Evolutionary conservation across 2,329 filamentous ascomycete species (phyloP), one percentile per base, ranked within the genome.

Genomic region (Sphaerulina musiva): DNA sequence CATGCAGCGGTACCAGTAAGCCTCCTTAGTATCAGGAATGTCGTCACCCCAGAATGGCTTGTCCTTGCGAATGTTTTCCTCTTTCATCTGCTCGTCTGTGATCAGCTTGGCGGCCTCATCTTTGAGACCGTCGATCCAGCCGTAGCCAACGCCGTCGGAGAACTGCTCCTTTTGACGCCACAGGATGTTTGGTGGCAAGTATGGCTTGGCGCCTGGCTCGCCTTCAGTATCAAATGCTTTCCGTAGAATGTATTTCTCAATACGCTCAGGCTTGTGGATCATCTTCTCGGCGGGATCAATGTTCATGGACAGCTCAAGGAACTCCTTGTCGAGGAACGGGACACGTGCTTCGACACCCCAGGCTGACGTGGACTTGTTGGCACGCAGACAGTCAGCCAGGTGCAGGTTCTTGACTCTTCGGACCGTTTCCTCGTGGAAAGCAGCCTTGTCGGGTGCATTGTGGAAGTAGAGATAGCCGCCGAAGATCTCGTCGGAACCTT

Each of bases 81-180:
- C 57, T 23, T 60, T 48, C 87, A 97, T 89, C 84, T 95, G 91
- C 79, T 97, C 92, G 69, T 98, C 92, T 14, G 88, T 95, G 53
- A 98, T 86, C 54, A 93, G 83, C 61, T 84, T 72, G 75, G 95
- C 90, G 34, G 93, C 93, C 68, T 86, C 88, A 74, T 97, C 93
- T 80, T 96, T 97, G 66, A 98, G 83, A 6, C 85, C 87, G 69
- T 98, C 93, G 69, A 98, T 98, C 93, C 93, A 98, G 60, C 93
- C 91, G 76, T 98, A 98, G 54, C 93, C 93, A 54, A 98, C 93
- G 70, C 93, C 95, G 68, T 98, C 95, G 20, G 60, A 95, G 79
- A 98, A 98, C 76, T 98, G 93, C 78, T 98, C 93, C 83, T 98
- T 98, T 76, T 98, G 95, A 70, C 95, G 82, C 87, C 89, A 98